phyloP scores from a whole-genome alignment of 768 basidiomycete species.

The Exsudoporus frostii region DNA sequence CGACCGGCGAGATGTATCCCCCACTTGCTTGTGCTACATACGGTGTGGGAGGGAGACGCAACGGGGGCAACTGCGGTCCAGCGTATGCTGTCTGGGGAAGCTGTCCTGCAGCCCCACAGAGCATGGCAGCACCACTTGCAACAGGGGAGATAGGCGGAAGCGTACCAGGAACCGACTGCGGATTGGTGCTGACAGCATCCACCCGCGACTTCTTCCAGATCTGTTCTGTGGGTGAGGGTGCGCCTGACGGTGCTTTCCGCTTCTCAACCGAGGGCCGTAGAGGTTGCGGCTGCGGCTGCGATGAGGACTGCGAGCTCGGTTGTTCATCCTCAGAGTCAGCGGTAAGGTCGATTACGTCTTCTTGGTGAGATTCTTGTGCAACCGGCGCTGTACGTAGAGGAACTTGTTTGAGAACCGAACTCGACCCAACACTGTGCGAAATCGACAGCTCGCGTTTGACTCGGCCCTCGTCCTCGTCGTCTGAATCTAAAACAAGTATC shows the following conservation, averaged over 20 bases:
- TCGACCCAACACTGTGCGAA: slow-evolving; percentile 50
- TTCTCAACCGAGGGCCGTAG: slow-evolving; percentile 42
- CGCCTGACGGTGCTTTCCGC: slow-evolving; percentile 54
- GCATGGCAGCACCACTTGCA: slow-evolving; percentile 6
- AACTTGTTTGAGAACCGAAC: slow-evolving; percentile 28
- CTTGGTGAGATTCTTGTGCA: slow-evolving; percentile 32
- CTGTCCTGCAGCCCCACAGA: slow-evolving; percentile 15
- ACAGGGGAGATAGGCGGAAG: slow-evolving; percentile 29
- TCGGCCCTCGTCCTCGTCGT: slow-evolving; percentile 71
- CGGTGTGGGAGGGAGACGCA: slow-evolving; percentile 22
- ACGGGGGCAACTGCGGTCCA: slow-evolving; percentile 26
- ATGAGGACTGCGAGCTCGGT: slow-evolving; percentile 25
- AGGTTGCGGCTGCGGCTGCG: slow-evolving; percentile 31
- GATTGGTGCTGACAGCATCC: slow-evolving; percentile 21
- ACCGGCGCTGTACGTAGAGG: slow-evolving; percentile 12
- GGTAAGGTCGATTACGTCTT: slow-evolving; percentile 81
- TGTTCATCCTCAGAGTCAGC: slow-evolving; percentile 76
- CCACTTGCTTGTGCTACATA: slow-evolving; percentile 20
- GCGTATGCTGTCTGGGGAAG: slow-evolving; percentile 17
- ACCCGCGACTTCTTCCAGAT: slow-evolving; percentile 70
- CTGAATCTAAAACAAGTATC: slow-evolving; percentile 68
- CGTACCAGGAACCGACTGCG: slow-evolving; percentile 7
- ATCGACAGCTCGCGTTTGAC: slow-evolving; percentile 77
- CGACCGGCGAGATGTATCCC: slow-evolving; percentile 23
- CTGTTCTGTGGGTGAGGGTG: slow-evolving; percentile 55